These are phyloP conservation scores for Clathrospora elynae DNA, from an alignment of 2,329 filamentous ascomycete species.

Conservation along the genomic window DNA sequence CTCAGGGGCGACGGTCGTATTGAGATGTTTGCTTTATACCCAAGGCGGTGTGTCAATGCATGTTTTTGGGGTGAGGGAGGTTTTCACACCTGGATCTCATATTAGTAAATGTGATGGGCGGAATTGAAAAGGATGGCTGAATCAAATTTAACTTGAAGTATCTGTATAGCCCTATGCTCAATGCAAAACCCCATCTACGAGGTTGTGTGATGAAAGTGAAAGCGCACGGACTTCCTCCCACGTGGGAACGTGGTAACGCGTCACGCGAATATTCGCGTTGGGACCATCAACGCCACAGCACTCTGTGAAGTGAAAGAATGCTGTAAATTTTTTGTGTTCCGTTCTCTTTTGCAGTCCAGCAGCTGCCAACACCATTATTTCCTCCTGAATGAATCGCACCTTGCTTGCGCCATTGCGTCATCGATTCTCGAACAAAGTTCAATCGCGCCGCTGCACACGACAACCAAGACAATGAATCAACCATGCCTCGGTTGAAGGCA, in stretches of 20 bases:
- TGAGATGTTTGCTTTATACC: slow-evolving; percentile 22
- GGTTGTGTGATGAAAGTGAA: too few species aligned
- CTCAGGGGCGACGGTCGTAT: slow-evolving; percentile 2
- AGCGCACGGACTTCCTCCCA: background rate
- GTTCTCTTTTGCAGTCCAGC: too few species aligned
- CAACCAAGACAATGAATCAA: slow-evolving; percentile 20
- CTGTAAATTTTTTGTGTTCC: background rate
- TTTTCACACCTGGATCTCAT: too few species aligned
- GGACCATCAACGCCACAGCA: background rate
- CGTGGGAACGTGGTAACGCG: slow-evolving; percentile 24
- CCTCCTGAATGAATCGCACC: background rate
- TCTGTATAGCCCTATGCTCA: too few species aligned
- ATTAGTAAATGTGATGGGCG: too few species aligned
- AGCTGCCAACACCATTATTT: background rate
- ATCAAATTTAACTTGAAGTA: too few species aligned
- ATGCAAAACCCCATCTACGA: too few species aligned
- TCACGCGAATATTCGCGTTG: slow-evolving; percentile 3
- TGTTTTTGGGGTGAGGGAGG: too few species aligned
- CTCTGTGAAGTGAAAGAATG: background rate
- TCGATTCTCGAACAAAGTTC: slow-evolving; percentile 21
- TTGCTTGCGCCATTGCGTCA: slow-evolving; percentile 30
- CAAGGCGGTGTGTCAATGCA: slow-evolving; percentile 17
- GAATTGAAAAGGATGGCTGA: too few species aligned
- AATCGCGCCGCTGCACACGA: background rate
- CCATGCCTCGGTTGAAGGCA: slow-evolving; percentile 46